phyloP scores from a whole-genome alignment of 208 protist species.

The Crithidia acanthocephali region DNA sequence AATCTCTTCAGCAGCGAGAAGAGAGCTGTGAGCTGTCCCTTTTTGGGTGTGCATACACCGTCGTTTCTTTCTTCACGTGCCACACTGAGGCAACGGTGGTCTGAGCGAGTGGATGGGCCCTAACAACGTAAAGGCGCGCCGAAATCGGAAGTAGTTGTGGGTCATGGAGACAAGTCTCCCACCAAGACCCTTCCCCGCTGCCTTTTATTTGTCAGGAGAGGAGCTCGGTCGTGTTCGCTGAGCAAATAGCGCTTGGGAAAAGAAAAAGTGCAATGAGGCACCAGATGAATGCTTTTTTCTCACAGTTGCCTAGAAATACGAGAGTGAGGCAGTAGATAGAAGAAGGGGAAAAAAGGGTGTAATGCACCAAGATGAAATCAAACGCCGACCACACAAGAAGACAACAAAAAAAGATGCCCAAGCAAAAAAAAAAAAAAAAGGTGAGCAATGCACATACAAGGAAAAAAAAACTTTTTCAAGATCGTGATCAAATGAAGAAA shows the following conservation, averaged over 20 bases:
- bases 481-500: neutral
- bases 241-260: too few relatives aligned
- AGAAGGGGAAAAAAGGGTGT: neutral
- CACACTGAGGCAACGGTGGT: too few relatives aligned
- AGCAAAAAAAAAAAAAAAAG: neutral
- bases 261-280: too few relatives aligned
- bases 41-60: too few relatives aligned
- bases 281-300: too few relatives aligned
- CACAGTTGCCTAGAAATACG: neutral
- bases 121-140: neutral
- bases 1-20: too few relatives aligned
- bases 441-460: conserved; percentile 1
- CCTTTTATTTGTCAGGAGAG: too few relatives aligned
- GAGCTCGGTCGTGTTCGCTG: too few relatives aligned
- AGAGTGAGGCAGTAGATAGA: neutral
- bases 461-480: neutral
- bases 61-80: too few relatives aligned
- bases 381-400: neutral
- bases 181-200: too few relatives aligned
- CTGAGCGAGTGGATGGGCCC: too few relatives aligned
- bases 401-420: neutral
- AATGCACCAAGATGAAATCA: neutral
- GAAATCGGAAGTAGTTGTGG: neutral
- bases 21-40: too few relatives aligned
- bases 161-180: neutral